phyloP scores from a whole-genome alignment of 176 grass and related monocot genomes.

The Pontederia crassipes region DNA sequence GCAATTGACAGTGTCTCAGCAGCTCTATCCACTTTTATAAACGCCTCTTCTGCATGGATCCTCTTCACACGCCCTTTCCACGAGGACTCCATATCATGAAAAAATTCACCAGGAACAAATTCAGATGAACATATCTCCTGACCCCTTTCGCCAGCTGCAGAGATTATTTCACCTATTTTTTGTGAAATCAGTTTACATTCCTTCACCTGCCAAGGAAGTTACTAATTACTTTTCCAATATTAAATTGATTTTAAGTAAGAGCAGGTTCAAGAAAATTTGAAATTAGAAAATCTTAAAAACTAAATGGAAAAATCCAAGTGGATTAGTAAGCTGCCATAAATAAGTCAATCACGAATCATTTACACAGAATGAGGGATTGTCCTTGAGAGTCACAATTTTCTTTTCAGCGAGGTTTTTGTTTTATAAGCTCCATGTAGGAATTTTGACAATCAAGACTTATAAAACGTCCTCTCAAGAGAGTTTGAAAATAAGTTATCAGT shows the following conservation, averaged over 20 bases:
- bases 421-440: too few relatives aligned
- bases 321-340: too few relatives aligned
- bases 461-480: too few relatives aligned
- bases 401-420: too few relatives aligned
- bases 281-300: background rate
- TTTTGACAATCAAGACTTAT: too few relatives aligned
- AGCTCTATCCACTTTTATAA: constrained; percentile 59
- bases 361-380: too few relatives aligned
- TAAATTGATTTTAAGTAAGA: background rate
- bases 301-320: too few relatives aligned
- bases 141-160: constrained; percentile 57
- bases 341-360: too few relatives aligned
- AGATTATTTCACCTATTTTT: constrained; percentile 73
- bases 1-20: constrained; percentile 54
- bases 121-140: constrained; percentile 67
- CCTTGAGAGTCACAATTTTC: too few relatives aligned
- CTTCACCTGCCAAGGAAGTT: constrained; percentile 41
- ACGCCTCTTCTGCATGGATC: constrained; percentile 74
- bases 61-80: constrained; percentile 96
- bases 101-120: constrained; percentile 70
- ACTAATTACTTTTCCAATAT: background rate
- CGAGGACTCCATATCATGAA: constrained; percentile 87
- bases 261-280: background rate
- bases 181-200: constrained; percentile 70
- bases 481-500: too few relatives aligned